These are phyloP conservation scores for Alternaria novae-zelandiae DNA, from an alignment of 2,329 filamentous ascomycete species.

Conservation along the genomic window DNA sequence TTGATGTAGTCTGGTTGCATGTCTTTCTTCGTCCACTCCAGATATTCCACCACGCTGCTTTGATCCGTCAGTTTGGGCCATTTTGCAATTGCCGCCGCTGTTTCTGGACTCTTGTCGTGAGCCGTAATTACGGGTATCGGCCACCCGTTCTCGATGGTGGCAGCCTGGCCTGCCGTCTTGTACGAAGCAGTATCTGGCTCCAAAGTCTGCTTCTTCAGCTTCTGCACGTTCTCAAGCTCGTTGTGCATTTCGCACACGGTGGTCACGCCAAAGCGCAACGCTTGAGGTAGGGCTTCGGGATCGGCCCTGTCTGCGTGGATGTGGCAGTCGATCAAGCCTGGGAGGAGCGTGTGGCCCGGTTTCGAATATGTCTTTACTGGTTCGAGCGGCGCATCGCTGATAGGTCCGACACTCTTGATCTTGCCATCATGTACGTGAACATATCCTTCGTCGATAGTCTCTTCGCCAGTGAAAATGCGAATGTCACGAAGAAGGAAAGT, in stretches of 20 bases:
- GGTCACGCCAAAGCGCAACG: constrained; percentile 58
- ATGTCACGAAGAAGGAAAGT: constrained; percentile 53
- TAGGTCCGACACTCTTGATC: constrained; percentile 44
- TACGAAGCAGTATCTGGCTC: constrained; percentile 53
- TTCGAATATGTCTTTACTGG: constrained; percentile 47
- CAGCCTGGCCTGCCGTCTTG: constrained; percentile 57
- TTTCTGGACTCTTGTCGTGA: constrained; percentile 47
- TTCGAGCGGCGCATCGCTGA: constrained; percentile 19
- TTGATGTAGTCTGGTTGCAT: constrained; percentile 58
- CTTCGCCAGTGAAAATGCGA: constrained; percentile 56
- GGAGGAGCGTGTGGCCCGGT: constrained; percentile 56
- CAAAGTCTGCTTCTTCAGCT: constrained; percentile 35
- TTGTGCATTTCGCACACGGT: constrained; percentile 60
- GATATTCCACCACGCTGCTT: constrained; percentile 52
- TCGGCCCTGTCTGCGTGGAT: constrained; percentile 55
- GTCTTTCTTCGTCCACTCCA: constrained; percentile 50
- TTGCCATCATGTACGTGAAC: constrained; percentile 52
- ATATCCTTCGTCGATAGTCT: constrained; percentile 50
- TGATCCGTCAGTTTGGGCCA: constrained; percentile 56
- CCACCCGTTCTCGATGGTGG: constrained; percentile 61
- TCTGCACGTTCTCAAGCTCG: constrained; percentile 37
- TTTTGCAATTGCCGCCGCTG: constrained; percentile 48
- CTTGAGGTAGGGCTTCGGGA: constrained; percentile 50
- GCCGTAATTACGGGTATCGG: constrained; percentile 54
- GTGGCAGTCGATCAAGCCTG: constrained; percentile 60